These are phyloP conservation scores for Paraphoma chrysanthemicola DNA, from an alignment of 2,329 filamentous ascomycete genomes.

Conservation along the genomic window DNA sequence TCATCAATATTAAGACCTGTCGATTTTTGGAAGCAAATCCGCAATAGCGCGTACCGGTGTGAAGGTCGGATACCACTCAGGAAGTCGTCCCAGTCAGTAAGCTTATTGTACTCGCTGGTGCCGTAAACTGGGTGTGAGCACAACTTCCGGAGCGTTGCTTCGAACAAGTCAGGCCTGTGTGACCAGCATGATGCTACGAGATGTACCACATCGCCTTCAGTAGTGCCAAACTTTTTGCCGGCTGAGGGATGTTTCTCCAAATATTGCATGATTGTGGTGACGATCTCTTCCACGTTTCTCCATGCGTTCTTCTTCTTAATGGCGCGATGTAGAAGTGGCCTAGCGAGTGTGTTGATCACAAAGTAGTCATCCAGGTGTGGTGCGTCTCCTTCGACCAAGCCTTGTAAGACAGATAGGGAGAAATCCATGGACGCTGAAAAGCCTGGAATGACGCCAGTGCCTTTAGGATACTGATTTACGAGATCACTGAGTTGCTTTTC, in stretches of 20 bases:
- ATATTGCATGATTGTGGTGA: slow-evolving; percentile 23
- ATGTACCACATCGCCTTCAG: slow-evolving; percentile 19
- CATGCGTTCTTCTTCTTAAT: slow-evolving; percentile 23
- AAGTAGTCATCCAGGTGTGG: slow-evolving; percentile 1
- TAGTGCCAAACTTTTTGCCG: slow-evolving; percentile 8
- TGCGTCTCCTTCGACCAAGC: slow-evolving; percentile 6
- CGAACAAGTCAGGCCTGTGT: slow-evolving; percentile 26
- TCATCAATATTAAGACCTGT: slow-evolving; percentile 23
- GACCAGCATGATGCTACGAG: slow-evolving; percentile 34
- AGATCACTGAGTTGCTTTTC: slow-evolving; percentile 11
- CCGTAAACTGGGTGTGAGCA: slow-evolving; percentile 9
- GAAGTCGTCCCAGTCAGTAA: slow-evolving; percentile 7
- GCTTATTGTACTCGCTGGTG: not conserved
- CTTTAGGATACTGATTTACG: slow-evolving; percentile 16
- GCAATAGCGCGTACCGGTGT: slow-evolving; percentile 27
- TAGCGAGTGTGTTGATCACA: slow-evolving; percentile 22
- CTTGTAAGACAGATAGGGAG: slow-evolving; percentile 23
- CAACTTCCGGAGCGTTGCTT: slow-evolving; percentile 10
- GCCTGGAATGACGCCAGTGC: slow-evolving; percentile 2
- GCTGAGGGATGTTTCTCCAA: slow-evolving; percentile 16
- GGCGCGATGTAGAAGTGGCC: slow-evolving; percentile 30
- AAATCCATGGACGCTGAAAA: slow-evolving; percentile 40
- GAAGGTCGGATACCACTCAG: slow-evolving; percentile 7
- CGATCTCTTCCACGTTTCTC: slow-evolving; percentile 21
- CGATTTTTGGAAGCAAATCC: slow-evolving; percentile 18